These are phyloP conservation scores for Pelomyxa schiedti DNA, from an alignment of 78 protist genomes.

Conservation along the genomic window DNA sequence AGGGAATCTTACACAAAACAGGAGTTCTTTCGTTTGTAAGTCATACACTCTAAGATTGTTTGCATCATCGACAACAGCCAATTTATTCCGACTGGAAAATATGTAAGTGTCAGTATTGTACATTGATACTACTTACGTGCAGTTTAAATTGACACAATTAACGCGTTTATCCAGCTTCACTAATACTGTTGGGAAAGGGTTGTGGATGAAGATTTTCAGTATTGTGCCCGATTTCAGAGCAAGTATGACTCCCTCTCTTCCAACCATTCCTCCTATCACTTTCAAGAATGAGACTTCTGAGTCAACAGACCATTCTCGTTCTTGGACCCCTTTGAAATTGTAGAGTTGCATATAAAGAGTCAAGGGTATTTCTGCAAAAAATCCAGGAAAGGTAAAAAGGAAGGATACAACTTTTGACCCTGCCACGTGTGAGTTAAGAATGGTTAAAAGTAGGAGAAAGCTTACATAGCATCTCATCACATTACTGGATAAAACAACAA, in stretches of 20 bases:
- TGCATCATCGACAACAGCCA: constrained; percentile 57
- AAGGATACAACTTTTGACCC: not conserved
- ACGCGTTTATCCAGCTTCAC: constrained; percentile 13
- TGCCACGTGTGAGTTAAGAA: not conserved
- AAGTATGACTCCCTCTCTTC: constrained; percentile 51
- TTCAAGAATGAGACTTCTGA: constrained; percentile 64
- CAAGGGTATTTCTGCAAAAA: not conserved
- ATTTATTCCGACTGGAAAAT: constrained; percentile 9
- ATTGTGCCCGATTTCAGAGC: constrained; percentile 51
- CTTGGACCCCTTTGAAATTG: constrained; percentile 12
- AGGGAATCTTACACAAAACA: no score
- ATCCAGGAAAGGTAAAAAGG: no score
- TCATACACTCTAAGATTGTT: constrained; percentile 36
- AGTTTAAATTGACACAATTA: constrained; percentile 57
- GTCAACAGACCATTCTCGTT: constrained; percentile 64
- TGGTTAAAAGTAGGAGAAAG: constrained; percentile 9
- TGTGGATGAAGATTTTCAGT: constrained; percentile 59
- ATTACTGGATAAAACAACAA: constrained; percentile 36
- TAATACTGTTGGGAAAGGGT: constrained; percentile 50
- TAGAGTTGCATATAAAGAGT: constrained; percentile 5
- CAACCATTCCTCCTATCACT: constrained; percentile 60
- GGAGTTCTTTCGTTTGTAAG: constrained; percentile 20
- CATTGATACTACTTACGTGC: not conserved
- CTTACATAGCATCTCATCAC: constrained; percentile 47
- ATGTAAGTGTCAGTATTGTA: not conserved